Base-by-base conservation (phyloP, 2,329 filamentous ascomycete genomes). In the Stachybotrys chartarum region DNA sequence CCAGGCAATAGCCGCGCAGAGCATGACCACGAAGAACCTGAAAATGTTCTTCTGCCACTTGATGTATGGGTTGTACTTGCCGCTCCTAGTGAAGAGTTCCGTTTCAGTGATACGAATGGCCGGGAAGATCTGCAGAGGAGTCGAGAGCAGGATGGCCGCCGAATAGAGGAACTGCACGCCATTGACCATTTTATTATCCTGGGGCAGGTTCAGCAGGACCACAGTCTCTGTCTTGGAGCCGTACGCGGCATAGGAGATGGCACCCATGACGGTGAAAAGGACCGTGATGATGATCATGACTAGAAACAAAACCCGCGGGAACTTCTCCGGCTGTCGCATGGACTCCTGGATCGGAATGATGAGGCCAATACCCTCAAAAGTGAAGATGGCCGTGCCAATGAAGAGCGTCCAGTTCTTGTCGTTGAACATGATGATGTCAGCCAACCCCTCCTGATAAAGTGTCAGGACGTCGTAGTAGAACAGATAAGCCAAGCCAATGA, bases 41-140 rank as follows among this genome's bases (percentile, higher is more conserved):
- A 96, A 99, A 39, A 88, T 77, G 64, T 99, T 99, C 84, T 99
- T 99, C 80, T 97, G 90, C 94, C 94, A 99, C 77, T 99, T 99
- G 78, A 99, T 96, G 68, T 90, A 94, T 1, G 91, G 92, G 68
- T 97, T 97, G 75, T 97, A 96, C 74, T 99, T 99, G 63, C 94
- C 92, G 59, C 91, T 96, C 67, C 88, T 82, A 30, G 90, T 96
- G 72, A 97, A 99, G 7, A 97, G 79, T 61, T 91, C 91, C 64
- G 96, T 96, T 73, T 96, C 92, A 39, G 90, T 91, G 66, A 99
- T 99, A 67, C 93, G 88, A 66, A 99, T 97, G 48, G 94, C 94
- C 0, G 94, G 94, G 78, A 97, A 99, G 62, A 99, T 92, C 68
- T 99, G 95, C 56, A 99, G 77, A 6, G 94, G 94, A 0, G 94